Evolutionary conservation across 192 early-diverging fungal genomes (phyloP).

Genomic region (Coemansia aciculifera): DNA sequence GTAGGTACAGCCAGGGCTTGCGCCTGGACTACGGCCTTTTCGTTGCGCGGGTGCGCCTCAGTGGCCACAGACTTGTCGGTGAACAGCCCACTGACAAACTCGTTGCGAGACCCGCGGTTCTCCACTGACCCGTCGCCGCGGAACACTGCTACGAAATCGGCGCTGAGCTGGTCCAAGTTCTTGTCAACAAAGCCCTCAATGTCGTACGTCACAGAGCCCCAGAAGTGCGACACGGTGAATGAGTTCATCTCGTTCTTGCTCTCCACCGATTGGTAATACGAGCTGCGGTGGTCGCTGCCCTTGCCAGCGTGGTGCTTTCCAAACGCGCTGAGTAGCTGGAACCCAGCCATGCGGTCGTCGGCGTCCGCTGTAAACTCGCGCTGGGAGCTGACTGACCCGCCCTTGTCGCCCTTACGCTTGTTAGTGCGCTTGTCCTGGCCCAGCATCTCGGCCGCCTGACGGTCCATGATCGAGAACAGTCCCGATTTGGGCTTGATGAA

Average conservation of each 20-base stretch:
- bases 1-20: slow-evolving; percentile 74
- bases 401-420: slow-evolving; percentile 18
- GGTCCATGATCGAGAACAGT: slow-evolving; percentile 74
- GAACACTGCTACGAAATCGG: slow-evolving; percentile 85
- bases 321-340: slow-evolving; percentile 53
- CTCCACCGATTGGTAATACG: slow-evolving; percentile 37
- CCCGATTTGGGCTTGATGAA: slow-evolving; percentile 69
- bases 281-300: slow-evolving; percentile 26
- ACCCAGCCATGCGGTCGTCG: slow-evolving; percentile 37
- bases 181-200: slow-evolving; percentile 79
- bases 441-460: slow-evolving; percentile 55
- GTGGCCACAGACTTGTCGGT: slow-evolving; percentile 70
- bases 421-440: slow-evolving; percentile 14
- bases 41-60: slow-evolving; percentile 76
- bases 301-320: slow-evolving; percentile 38
- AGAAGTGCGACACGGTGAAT: slow-evolving; percentile 50
- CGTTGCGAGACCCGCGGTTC: slow-evolving; percentile 62
- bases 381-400: slow-evolving; percentile 18
- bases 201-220: slow-evolving; percentile 62
- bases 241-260: slow-evolving; percentile 58
- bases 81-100: slow-evolving; percentile 78
- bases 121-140: slow-evolving; percentile 60
- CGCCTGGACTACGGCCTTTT: slow-evolving; percentile 71
- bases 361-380: slow-evolving; percentile 42
- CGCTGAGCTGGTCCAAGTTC: slow-evolving; percentile 77